Percentiles rank a stretch among this genome's conserved stretches.
Conservation (phyloP, 2,329 filamentous ascomycete genomes). For the Hirsutella minnesotensis region DNA sequence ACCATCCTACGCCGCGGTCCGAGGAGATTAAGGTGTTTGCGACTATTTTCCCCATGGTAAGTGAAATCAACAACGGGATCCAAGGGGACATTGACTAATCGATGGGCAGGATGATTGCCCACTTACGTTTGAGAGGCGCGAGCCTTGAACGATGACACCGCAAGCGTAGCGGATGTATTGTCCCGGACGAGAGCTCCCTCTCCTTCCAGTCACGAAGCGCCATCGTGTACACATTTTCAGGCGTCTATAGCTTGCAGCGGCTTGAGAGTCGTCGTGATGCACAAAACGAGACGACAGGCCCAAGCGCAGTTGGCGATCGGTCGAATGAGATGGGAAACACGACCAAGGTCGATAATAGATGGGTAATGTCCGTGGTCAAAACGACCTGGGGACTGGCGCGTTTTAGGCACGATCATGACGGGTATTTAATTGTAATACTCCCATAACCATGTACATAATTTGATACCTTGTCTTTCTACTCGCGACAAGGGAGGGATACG, state of each 20-base stretch:
- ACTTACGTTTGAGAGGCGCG: constrained; percentile 53
- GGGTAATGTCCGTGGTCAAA: constrained; percentile 1
- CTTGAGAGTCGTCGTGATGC: background rate
- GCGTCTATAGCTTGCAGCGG: background rate
- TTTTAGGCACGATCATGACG: background rate
- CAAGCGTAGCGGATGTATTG: no score
- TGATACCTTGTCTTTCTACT: background rate
- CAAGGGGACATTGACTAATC: no score
- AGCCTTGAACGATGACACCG: constrained; percentile 9
- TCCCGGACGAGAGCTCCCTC: background rate
- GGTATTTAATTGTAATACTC: constrained; percentile 5
- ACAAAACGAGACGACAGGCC: background rate
- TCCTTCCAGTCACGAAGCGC: background rate
- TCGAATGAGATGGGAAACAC: background rate
- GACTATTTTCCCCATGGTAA: constrained; percentile 91
- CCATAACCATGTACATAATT: constrained; percentile 3
- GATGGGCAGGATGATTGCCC: constrained; percentile 75
- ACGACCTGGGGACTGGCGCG: constrained; percentile 1
- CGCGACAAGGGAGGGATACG: background rate
- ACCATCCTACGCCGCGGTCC: constrained; percentile 69
- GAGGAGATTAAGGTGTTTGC: constrained; percentile 98
- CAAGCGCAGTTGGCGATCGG: background rate
- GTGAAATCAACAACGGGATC: no score
- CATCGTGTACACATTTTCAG: background rate
- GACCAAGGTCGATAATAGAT: constrained; percentile 4